Evolutionary conservation across 768 basidiomycete genomes (phyloP).

Genomic region (Calocybe gangraenosa): DNA sequence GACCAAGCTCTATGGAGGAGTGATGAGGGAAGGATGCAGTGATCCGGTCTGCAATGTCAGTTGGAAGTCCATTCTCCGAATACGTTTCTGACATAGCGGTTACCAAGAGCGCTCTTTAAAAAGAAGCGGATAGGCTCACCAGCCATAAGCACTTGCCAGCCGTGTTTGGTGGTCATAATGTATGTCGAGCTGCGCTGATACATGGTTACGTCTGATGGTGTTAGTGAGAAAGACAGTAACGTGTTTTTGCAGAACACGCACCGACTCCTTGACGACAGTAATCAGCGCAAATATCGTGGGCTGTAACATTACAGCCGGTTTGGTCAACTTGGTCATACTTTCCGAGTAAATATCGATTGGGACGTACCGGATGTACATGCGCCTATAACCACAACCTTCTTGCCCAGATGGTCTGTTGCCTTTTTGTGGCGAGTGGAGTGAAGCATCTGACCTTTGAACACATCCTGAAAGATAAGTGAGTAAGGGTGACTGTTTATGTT

Average conservation of each 20-base stretch:
- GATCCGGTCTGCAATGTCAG: slow-evolving; percentile 46
- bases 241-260: slow-evolving; percentile 8
- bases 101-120: not conserved
- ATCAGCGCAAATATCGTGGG: slow-evolving; percentile 42
- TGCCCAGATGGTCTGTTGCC: slow-evolving; percentile 56
- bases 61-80: slow-evolving; percentile 43
- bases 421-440: slow-evolving; percentile 56
- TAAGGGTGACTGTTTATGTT: not conserved
- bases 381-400: slow-evolving; percentile 70
- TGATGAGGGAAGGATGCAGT: slow-evolving; percentile 43
- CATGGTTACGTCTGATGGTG: slow-evolving; percentile 48
- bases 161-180: slow-evolving; percentile 18
- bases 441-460: slow-evolving; percentile 57
- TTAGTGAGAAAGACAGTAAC: not conserved
- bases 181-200: slow-evolving; percentile 47
- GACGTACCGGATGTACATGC: slow-evolving; percentile 51
- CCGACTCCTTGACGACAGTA: slow-evolving; percentile 41
- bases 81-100: slow-evolving; percentile 29
- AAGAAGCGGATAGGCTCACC: slow-evolving; percentile 11
- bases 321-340: too few species aligned
- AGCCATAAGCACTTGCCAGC: slow-evolving; percentile 19
- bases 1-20: slow-evolving; percentile 24
- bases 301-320: too few species aligned
- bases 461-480: slow-evolving; percentile 29
- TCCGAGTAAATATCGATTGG: not conserved